Base-by-base conservation (phyloP, 2,329 filamentous ascomycete genomes). In the Cladosporium sp. region DNA sequence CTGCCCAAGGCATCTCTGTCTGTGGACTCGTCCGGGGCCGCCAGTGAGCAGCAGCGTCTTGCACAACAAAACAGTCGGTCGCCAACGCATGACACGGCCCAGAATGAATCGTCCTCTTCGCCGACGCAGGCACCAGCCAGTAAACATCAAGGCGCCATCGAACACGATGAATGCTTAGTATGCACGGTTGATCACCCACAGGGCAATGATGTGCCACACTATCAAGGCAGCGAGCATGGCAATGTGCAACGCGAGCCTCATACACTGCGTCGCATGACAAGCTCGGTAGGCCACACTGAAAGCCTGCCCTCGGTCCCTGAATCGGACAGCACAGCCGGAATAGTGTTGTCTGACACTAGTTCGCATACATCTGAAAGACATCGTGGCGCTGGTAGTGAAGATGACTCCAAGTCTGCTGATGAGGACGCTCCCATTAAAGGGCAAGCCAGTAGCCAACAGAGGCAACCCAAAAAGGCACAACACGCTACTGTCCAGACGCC, bases 221-320 rank as follows among this genome's bases (percentile, higher is more conserved):
- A 18, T 15, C 43, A 13, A 22, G 19, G 25, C 8, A 22, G 7
- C 39, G 13, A 19, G 12, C 18, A 41, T 15, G 19, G 7, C 11
- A 25, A 11, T 9, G 15, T 22, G 22, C 38, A 36, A 8, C 45
- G 40, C 7, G 29, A 40, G 45, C 27, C 18, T 40, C 29, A 39
- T 6, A 7, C 25, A n/a, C 32, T 19, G n/a, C 22, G 27, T 27
- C 32, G 19, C 11, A 16, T 12, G 38, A 20, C 39, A 11, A 22
- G 47, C 22, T 42, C 38, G 1, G 16, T 36, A 3, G 18, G 15
- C 9, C 38, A 38, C 6, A 36, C 47, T n/a, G 48, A 50, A 15
- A 50, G 39, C 27, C 25, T 38, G 13, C 22, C 48, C 5, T 46
- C 30, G 27, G 38, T 35, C 4, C 33, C 35, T 8, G 41, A 43